A percentile compares a stretch with the other conserved stretches of the same genome.
Conservation (phyloP, 2,329 filamentous ascomycete genomes). For the Calonectria ilicicola region DNA sequence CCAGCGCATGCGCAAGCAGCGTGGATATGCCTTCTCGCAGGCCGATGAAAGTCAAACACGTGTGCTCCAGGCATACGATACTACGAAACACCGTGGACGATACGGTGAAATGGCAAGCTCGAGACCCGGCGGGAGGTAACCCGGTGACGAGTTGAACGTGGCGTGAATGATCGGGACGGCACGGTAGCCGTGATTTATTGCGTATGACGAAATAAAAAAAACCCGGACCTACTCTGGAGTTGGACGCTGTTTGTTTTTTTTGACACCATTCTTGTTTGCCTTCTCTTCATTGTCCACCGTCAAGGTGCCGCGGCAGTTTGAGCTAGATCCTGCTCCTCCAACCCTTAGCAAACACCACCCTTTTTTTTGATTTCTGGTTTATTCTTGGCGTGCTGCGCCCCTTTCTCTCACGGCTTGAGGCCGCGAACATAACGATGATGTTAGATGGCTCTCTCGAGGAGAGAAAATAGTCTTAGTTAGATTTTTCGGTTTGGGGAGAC, state of each 20-base stretch:
- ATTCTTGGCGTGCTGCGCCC: conserved; percentile 27
- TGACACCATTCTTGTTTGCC: conserved; percentile 18
- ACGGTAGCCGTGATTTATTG: conserved; percentile 30
- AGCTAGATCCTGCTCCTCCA: conserved; percentile 18
- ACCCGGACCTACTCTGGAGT: conserved; percentile 37
- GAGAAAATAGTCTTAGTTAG: conserved; percentile 27
- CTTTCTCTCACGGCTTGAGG: conserved; percentile 24
- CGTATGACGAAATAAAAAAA: conserved; percentile 41
- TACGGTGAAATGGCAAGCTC: conserved; percentile 92
- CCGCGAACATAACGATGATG: conserved; percentile 23
- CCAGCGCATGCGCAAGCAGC: conserved; percentile 98
- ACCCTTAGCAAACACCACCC: conserved; percentile 23
- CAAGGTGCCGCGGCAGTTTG: conserved; percentile 9
- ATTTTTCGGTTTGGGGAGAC: conserved; percentile 6
- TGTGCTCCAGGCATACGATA: conserved; percentile 97
- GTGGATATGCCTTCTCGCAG: conserved; percentile 97
- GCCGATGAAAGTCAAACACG: conserved; percentile 96
- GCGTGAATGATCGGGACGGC: conserved; percentile 32
- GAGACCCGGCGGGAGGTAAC: conserved; percentile 45
- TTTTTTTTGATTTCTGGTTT: conserved; percentile 30
- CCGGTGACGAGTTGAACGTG: conserved; percentile 12
- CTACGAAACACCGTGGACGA: conserved; percentile 87
- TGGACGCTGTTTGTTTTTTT: conserved; percentile 37
- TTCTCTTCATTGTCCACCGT: conserved; percentile 17
- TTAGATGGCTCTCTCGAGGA: conserved; percentile 25